Conservation (phyloP, 1,284 basidiomycete genomes). For the Cryptococcus sp. region DNA sequence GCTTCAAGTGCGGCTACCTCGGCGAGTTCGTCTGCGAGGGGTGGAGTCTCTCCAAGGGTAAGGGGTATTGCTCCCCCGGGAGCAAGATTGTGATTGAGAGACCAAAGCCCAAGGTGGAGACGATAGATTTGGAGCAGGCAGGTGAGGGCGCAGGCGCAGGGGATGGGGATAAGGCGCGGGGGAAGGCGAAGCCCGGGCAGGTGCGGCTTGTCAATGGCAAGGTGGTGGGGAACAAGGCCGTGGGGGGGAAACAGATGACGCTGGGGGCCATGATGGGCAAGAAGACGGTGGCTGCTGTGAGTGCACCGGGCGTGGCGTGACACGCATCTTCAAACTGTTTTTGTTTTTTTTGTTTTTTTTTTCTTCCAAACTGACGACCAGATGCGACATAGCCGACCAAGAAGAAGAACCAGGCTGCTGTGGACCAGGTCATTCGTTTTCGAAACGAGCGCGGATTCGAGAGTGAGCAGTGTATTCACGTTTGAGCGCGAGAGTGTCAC, state of each 20-base stretch:
- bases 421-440: constrained; percentile 48
- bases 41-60: constrained; percentile 50
- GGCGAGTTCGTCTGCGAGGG: constrained; percentile 51
- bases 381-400: too few relatives aligned
- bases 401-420: constrained; percentile 28
- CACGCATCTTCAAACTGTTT: too few relatives aligned
- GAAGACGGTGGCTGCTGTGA: constrained; percentile 25
- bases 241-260: constrained; percentile 40
- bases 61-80: constrained; percentile 48
- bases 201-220: constrained; percentile 45
- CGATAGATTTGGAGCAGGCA: constrained; percentile 4
- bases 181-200: constrained; percentile 35
- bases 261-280: constrained; percentile 45
- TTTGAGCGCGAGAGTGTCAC: not conserved
- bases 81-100: constrained; percentile 44
- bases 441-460: constrained; percentile 46
- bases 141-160: too few relatives aligned
- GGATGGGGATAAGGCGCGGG: constrained; percentile 8
- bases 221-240: constrained; percentile 35
- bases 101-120: constrained; percentile 30
- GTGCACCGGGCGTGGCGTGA: too few relatives aligned
- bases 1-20: constrained; percentile 42
- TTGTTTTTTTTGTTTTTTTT: too few relatives aligned
- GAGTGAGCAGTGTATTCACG: constrained; percentile 14
- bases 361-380: too few relatives aligned